Evolutionary conservation across 306 rosid species (phyloP).

Genomic region (Casuarina glauca): DNA sequence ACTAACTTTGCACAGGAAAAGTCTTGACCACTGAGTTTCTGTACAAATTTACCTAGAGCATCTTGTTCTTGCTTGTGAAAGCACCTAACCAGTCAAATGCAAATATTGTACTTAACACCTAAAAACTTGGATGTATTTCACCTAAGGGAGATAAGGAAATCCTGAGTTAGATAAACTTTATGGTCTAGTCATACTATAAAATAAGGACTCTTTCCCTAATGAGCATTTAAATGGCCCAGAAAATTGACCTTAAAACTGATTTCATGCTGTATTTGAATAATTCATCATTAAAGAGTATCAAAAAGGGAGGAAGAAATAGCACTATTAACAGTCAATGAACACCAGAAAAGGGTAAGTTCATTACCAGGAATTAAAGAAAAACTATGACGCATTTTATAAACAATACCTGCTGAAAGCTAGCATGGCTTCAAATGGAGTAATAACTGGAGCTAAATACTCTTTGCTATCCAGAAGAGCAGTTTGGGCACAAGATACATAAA

Average conservation of each 20-base stretch:
- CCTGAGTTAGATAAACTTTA: no score
- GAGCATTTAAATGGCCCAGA: background rate
- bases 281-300: background rate
- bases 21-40: no score
- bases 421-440: conserved; percentile 89
- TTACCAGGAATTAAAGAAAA: background rate
- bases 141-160: no score
- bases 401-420: conserved; percentile 87
- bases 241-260: background rate
- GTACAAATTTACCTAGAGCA: no score
- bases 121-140: no score
- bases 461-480: conserved; percentile 92
- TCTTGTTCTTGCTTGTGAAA: no score
- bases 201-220: background rate
- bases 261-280: background rate
- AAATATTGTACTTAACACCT: no score
- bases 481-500: conserved; percentile 88
- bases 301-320: background rate
- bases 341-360: background rate
- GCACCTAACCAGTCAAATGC: no score
- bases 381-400: background rate
- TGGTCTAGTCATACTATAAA: background rate
- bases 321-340: background rate
- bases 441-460: conserved; percentile 89
- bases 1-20: no score